A percentile compares a stretch with the other conserved stretches of the same genome.
phyloP scores from a whole-genome alignment of 2,329 filamentous ascomycete genomes.

The Fusarium incarnatum region DNA sequence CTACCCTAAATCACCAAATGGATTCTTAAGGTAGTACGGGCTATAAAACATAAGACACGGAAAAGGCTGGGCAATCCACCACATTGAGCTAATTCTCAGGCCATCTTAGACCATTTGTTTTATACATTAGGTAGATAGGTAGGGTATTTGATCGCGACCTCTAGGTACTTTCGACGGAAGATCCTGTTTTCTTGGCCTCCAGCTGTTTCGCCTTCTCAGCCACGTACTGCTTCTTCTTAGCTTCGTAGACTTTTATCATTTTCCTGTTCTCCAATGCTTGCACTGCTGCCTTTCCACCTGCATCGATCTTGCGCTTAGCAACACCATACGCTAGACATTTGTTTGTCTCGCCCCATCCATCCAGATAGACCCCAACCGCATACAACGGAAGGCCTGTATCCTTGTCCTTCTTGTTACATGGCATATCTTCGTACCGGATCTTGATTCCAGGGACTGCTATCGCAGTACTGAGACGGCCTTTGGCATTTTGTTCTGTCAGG shows the following conservation, averaged over 20 bases:
- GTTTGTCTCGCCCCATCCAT: slow-evolving; percentile 74
- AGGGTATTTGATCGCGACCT: background rate
- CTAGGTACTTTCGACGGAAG: background rate
- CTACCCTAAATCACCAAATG: background rate
- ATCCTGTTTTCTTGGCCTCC: background rate
- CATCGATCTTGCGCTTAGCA: slow-evolving; percentile 75
- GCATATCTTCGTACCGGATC: slow-evolving; percentile 71
- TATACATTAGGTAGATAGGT: background rate
- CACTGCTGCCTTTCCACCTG: slow-evolving; percentile 73
- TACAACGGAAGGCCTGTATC: slow-evolving; percentile 67
- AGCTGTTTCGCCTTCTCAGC: slow-evolving; percentile 42
- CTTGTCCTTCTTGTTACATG: slow-evolving; percentile 64
- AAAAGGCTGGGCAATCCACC: background rate
- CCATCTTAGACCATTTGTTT: background rate
- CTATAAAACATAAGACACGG: background rate
- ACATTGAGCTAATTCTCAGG: background rate
- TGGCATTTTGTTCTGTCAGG: slow-evolving; percentile 37
- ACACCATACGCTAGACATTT: slow-evolving; percentile 72
- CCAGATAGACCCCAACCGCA: slow-evolving; percentile 72
- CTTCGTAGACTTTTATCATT: slow-evolving; percentile 63
- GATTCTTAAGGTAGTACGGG: background rate
- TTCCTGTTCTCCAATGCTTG: slow-evolving; percentile 75
- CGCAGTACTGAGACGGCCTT: slow-evolving; percentile 46
- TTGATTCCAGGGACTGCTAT: slow-evolving; percentile 69
- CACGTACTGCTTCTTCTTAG: slow-evolving; percentile 60